These are phyloP conservation scores for Solanum verrucosum DNA, from an alignment of 257 asterid genomes.

Conservation along the genomic window DNA sequence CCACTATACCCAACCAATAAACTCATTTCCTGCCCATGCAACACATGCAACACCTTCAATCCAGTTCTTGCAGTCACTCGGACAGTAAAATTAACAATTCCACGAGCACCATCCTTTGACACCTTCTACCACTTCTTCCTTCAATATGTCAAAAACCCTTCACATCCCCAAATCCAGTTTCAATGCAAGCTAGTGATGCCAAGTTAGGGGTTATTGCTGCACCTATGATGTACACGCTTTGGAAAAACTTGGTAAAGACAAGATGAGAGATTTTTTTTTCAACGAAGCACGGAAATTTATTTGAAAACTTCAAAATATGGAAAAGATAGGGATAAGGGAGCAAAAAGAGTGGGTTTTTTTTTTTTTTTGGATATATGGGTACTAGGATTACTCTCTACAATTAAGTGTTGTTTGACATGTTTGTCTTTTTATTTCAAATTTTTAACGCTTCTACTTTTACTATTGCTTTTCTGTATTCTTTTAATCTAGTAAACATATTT, in stretches of 20 bases:
- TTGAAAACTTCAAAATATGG: neutral
- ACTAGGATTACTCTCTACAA: neutral
- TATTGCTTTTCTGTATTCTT: neutral
- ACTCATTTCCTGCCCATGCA: neutral
- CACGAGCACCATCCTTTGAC: neutral
- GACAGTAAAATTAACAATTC: neutral
- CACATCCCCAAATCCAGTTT: neutral
- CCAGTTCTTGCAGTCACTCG: neutral
- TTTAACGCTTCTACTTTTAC: neutral
- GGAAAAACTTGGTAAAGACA: neutral
- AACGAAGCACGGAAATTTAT: neutral
- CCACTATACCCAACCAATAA: neutral
- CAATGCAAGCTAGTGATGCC: neutral
- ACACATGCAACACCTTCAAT: neutral
- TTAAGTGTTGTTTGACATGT: neutral
- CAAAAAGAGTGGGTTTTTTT: neutral
- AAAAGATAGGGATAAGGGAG: neutral
- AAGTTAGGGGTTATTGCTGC: neutral
- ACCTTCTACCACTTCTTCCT: neutral
- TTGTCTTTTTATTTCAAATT: neutral
- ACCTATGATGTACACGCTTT: neutral
- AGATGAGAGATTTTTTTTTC: neutral
- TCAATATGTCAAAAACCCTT: neutral
- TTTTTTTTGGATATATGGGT: neutral
- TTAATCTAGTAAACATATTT: neutral